These are phyloP conservation scores for Dalechampia spathulata DNA, from an alignment of 441 rosid genomes.

Conservation along the genomic window DNA sequence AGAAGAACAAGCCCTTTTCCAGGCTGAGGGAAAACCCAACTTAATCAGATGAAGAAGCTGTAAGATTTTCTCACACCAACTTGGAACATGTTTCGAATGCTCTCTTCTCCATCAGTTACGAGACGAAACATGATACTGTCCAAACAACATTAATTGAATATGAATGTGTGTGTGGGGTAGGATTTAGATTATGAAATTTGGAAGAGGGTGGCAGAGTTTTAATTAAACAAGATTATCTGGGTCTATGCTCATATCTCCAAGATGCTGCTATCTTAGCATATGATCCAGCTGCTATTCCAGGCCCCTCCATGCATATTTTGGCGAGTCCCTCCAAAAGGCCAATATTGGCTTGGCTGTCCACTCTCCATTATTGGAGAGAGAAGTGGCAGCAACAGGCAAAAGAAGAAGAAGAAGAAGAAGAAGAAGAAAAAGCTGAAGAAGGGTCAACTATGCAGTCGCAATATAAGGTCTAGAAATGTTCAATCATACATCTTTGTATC, in stretches of 20 bases:
- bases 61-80: no score
- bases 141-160: slow-evolving; percentile 4
- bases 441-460: slow-evolving; percentile 10
- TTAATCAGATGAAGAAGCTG: no score
- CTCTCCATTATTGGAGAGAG: slow-evolving; percentile 34
- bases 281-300: slow-evolving; percentile 23
- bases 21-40: no score
- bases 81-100: no score
- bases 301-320: slow-evolving; percentile 23
- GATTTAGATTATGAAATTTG: slow-evolving; percentile 13
- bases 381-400: no score
- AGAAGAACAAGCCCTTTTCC: no score
- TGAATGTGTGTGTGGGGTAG: slow-evolving; percentile 9
- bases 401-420: background rate
- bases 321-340: slow-evolving; percentile 36
- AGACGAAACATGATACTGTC: background rate
- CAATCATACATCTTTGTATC: slow-evolving; percentile 7
- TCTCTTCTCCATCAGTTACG: background rate
- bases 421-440: background rate
- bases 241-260: slow-evolving; percentile 1
- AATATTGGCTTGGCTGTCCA: slow-evolving; percentile 26
- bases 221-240: slow-evolving; percentile 18
- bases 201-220: slow-evolving; percentile 15
- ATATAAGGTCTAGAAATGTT: background rate
- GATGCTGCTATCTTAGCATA: slow-evolving; percentile 14